Percentiles rank a stretch among this genome's conserved stretches.
These are phyloP conservation scores for Lithocarpus polystachyus DNA, from an alignment of 306 rosid genomes.

Conservation along the genomic window DNA sequence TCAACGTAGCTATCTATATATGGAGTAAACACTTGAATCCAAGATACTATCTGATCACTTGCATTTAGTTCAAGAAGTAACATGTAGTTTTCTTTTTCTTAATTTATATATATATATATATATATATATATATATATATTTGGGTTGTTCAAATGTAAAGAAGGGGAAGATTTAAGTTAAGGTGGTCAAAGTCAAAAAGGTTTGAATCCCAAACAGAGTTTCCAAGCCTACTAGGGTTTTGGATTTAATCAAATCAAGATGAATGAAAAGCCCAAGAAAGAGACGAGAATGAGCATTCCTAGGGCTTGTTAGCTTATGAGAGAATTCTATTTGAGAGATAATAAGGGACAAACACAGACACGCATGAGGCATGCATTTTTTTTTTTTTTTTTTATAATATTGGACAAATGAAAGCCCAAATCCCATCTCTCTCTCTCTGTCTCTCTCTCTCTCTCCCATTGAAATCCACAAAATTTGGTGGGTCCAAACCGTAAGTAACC, in stretches of 20 bases:
- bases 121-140: background rate
- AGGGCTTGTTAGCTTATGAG: slow-evolving; percentile 49
- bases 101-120: background rate
- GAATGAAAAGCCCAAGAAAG: slow-evolving; percentile 30
- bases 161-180: background rate
- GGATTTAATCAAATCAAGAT: slow-evolving; percentile 36
- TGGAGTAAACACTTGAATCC: too few relatives aligned
- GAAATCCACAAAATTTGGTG: background rate
- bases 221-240: slow-evolving; percentile 40
- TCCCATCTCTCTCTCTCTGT: slow-evolving; percentile 22
- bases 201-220: slow-evolving; percentile 63
- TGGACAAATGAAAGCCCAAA: slow-evolving; percentile 24
- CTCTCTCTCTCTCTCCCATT: slow-evolving; percentile 3
- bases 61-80: slow-evolving; percentile 17
- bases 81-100: background rate
- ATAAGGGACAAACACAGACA: slow-evolving; percentile 36
- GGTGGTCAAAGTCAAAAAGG: slow-evolving; percentile 70
- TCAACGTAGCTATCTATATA: slow-evolving; percentile 22
- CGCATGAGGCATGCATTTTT: slow-evolving; percentile 50
- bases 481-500: background rate
- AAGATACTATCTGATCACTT: background rate
- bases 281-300: slow-evolving; percentile 67
- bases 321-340: slow-evolving; percentile 55
- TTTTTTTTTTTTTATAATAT: slow-evolving; percentile 18
- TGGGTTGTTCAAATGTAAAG: slow-evolving; percentile 2